Conservation (phyloP, 202 grass and related monocot genomes). For the Schoenoplectus triqueter region DNA sequence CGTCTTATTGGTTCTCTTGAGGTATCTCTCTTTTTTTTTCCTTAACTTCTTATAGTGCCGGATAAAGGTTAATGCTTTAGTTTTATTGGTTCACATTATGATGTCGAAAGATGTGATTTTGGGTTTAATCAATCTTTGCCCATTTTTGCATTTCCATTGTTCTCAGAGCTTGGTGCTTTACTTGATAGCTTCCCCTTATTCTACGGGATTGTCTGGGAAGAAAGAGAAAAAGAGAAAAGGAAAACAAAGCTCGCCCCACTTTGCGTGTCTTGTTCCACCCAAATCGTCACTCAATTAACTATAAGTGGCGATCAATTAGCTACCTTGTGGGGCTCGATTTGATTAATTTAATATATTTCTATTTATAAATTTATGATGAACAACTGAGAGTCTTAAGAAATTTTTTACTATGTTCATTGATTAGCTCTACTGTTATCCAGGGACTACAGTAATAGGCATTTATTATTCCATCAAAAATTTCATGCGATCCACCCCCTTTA, state of each 20-base stretch:
- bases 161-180: neutral
- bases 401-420: conserved; percentile 30
- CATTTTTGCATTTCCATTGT: conserved; percentile 3
- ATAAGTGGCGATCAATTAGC: neutral
- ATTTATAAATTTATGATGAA: conserved; percentile 25
- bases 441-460: conserved; percentile 27
- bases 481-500: conserved; percentile 19
- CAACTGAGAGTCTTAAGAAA: neutral
- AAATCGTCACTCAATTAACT: conserved; percentile 19
- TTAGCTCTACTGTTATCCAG: conserved; percentile 31
- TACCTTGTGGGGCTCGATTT: neutral
- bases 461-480: conserved; percentile 34
- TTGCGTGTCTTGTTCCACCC: conserved; percentile 11
- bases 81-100: conserved; percentile 1
- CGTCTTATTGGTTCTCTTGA: conserved; percentile 36
- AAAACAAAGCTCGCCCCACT: neutral
- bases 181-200: conserved; percentile 19
- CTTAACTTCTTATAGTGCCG: conserved; percentile 19
- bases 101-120: conserved; percentile 13
- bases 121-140: conserved; percentile 17
- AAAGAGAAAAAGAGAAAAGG: neutral
- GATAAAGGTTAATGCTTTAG: conserved; percentile 9
- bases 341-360: neutral
- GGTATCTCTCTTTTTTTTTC: neutral
- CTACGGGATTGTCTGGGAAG: neutral